phyloP scores from a whole-genome alignment of 1,284 basidiomycete genomes.

The Bjerkandera adusta region DNA sequence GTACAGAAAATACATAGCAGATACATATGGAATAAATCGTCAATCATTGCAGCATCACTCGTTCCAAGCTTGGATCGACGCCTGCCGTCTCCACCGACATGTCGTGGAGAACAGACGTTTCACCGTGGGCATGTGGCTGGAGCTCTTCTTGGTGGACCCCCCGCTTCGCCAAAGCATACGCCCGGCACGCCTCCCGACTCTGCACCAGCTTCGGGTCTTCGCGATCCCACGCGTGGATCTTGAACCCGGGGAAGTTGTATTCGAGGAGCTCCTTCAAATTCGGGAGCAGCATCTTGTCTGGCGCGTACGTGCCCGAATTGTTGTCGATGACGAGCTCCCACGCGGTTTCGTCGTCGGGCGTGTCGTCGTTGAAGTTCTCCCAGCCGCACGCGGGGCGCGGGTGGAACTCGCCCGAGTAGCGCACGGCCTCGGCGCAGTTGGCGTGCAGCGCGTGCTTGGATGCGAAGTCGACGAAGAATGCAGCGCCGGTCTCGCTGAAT shows the following conservation, averaged over 20 bases:
- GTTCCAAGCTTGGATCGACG: neutral
- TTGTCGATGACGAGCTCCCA: constrained; percentile 81
- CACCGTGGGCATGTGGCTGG: constrained; percentile 54
- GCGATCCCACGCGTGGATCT: constrained; percentile 51
- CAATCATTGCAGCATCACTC: neutral
- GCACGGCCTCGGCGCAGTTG: constrained; percentile 46
- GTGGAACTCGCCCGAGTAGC: constrained; percentile 77
- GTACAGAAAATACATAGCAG: neutral
- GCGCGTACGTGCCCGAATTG: constrained; percentile 74
- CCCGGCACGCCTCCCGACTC: constrained; percentile 63
- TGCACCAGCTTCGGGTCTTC: constrained; percentile 56
- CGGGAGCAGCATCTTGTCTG: constrained; percentile 56
- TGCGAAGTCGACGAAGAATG: constrained; percentile 79
- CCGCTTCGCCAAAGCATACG: constrained; percentile 56
- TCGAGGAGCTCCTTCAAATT: constrained; percentile 55
- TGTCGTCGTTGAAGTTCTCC: constrained; percentile 55
- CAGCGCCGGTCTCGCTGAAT: constrained; percentile 77
- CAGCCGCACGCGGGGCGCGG: constrained; percentile 70
- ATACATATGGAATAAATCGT: neutral
- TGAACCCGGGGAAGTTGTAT: constrained; percentile 68
- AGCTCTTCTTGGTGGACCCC: constrained; percentile 57
- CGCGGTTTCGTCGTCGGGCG: constrained; percentile 46
- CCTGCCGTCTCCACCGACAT: neutral
- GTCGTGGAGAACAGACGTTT: constrained; percentile 31
- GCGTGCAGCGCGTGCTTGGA: constrained; percentile 57